Evolutionary conservation across 2,329 filamentous ascomycete species (phyloP), one percentile per base, ranked within the genome.

Genomic region (Aplosporella prunicola): DNA sequence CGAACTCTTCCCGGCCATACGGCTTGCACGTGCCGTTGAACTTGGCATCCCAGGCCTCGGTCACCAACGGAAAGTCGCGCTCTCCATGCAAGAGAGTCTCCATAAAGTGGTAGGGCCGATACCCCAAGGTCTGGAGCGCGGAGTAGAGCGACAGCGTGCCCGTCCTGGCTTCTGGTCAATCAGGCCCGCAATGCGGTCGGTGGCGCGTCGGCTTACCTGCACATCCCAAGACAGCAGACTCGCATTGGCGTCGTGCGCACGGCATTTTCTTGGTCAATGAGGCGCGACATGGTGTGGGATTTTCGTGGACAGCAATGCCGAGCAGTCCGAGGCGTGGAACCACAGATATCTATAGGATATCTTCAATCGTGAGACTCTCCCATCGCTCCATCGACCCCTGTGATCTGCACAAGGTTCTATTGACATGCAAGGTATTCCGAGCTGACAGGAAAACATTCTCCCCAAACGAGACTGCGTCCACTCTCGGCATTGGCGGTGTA

Each of bases 1-100:
- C 59, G 18, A 57, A 61, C 24, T 57, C 48, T 16, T 50, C 48
- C 15, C 53, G 51, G 3, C 45, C 44, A 35, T 47, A 59, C 1
- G 53, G 48, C n/a, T 46, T 39, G 6, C 47, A 48, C 5, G 43
- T 43, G 1, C 43, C 42, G 13, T 51, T 47, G 28, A 51, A 56
- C 38, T 61, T 63, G 24, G 51, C 50, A 3, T 53, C 45, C 18
- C 57, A 48, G 6, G 60, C 56, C 26, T 58, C 51, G 17, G 51
- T 39, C 58, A 60, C 61, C 6, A 35, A 6, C 5, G 8, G 10
- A 5, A 28, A 10, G 8, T 28, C 33, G 3, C 33, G 33, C n/a
- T 16, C 25, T 9, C 24, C 24, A 14, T 35, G 11, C 9, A 15
- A 5, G 17, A 35, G n/a, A 14, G 17, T 13, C 24, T 35, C 33